phyloP scores from a whole-genome alignment of 192 early-diverging fungal species.

The Rhizoclosmatium globosum region DNA sequence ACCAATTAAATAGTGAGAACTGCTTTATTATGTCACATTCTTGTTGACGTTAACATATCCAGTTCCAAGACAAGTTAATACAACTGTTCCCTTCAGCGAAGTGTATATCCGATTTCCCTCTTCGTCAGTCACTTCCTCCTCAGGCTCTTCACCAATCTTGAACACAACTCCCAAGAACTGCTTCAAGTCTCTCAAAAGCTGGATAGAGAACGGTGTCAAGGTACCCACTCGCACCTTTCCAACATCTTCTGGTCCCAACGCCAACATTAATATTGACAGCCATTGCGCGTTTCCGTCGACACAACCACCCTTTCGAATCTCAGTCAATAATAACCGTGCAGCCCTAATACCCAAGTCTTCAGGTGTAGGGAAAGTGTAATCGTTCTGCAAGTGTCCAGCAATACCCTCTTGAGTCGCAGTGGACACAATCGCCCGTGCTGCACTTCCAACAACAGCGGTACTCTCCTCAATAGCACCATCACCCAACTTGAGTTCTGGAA shows the following conservation, averaged over 20 bases:
- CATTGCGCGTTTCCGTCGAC: slow-evolving; percentile 92
- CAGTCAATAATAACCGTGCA: slow-evolving; percentile 80
- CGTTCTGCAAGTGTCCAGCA: slow-evolving; percentile 46
- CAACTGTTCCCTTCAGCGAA: slow-evolving; percentile 62
- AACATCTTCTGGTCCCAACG: slow-evolving; percentile 91
- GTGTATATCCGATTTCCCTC: slow-evolving; percentile 34
- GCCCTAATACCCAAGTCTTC: slow-evolving; percentile 88
- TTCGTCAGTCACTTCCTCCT: slow-evolving; percentile 62
- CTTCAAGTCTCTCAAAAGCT: slow-evolving; percentile 90
- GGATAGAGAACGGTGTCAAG: slow-evolving; percentile 90
- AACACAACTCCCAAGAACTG: slow-evolving; percentile 91
- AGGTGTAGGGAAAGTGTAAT: slow-evolving; percentile 75
- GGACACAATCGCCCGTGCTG: neutral
- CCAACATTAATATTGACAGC: slow-evolving; percentile 86
- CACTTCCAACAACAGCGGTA: slow-evolving; percentile 1
- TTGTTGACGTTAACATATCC: slow-evolving; percentile 93
- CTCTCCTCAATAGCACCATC: slow-evolving; percentile 16
- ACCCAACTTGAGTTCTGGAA: slow-evolving; percentile 23
- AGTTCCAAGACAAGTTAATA: slow-evolving; percentile 88
- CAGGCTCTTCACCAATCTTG: slow-evolving; percentile 73
- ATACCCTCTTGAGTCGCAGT: slow-evolving; percentile 24
- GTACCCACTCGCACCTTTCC: slow-evolving; percentile 86
- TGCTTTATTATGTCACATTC: slow-evolving; percentile 49
- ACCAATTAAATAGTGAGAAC: neutral
- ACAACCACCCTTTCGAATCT: slow-evolving; percentile 87